Evolutionary conservation across 2,329 filamentous ascomycete species (phyloP), one percentile per base, ranked within the genome.

Genomic region (Lachnellula occidentalis): DNA sequence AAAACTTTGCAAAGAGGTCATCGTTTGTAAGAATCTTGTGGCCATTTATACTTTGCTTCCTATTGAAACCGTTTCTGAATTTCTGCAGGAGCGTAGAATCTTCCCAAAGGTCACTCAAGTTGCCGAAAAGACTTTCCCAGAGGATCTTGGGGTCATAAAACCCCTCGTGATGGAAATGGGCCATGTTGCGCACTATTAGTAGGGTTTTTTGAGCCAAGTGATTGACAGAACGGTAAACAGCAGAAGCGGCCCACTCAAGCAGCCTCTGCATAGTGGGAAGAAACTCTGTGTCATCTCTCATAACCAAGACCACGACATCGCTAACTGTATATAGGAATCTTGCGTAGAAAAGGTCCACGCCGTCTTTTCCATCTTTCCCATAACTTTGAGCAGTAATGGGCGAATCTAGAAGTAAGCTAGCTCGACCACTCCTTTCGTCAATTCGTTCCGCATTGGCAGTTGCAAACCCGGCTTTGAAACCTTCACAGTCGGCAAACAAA

Each of bases 291-390:
- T 61, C 59, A 34, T 55, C 56, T 42, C 52, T 63, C 22, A 57
- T 63, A 17, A 64, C 57, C n/a, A 61, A 58, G 31, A 64, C 59
- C n/a, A 62, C 48, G 14, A 64, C 62, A 45, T 64, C 62, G 51
- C 62, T 64, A 45, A 64, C 53, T 34, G 61, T 57, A 49, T 64
- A 64, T 14, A 64, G 51, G 46, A 62, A 54, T 27, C 62, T 53
- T 3, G 62, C 62, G 37, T 64, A 64, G 43, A 64, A 64, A 4
- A 64, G 48, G 36, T 64, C 62, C 24, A 60, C 50, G 1, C 60
- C 60, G 3, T 59, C 55, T 34, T 63, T 59, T 4, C 58, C 60
- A 39, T 51, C 48, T 8, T 54, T 55, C 31, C 58, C 46, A 39
- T 60, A 54, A 49, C 56, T 34, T 22, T 45, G 22, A 34, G 53